phyloP scores from a whole-genome alignment of 345 rosid species.

The Lepidium africanum region DNA sequence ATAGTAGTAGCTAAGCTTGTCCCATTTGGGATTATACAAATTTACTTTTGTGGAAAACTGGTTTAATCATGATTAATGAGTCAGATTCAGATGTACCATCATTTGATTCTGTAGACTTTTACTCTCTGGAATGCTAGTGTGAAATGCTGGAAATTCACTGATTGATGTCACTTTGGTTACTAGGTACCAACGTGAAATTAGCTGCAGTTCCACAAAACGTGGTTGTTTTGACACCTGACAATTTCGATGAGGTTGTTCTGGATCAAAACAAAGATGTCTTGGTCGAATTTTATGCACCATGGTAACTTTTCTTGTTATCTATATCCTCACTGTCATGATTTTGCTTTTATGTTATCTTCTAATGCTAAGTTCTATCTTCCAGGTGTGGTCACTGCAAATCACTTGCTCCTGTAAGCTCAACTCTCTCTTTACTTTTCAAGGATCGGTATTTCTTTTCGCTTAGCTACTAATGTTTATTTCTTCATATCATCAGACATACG shows the following conservation, averaged over 20 bases:
- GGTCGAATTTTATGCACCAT: slow-evolving; percentile 98
- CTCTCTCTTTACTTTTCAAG: background rate
- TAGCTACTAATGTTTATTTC: background rate
- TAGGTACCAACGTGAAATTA: slow-evolving; percentile 90
- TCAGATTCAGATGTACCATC: background rate
- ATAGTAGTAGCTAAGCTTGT: background rate
- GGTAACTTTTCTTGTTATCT: slow-evolving; percentile 39
- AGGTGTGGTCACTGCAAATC: slow-evolving; percentile 99
- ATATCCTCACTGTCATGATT: background rate
- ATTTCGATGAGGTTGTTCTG: slow-evolving; percentile 71
- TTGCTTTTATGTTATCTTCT: slow-evolving; percentile 11
- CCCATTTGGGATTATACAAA: background rate
- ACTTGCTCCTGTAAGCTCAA: slow-evolving; percentile 84
- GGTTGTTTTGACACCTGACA: slow-evolving; percentile 66
- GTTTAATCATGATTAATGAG: background rate
- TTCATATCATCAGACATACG: slow-evolving; percentile 50
- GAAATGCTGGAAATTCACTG: background rate
- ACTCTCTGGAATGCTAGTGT: background rate
- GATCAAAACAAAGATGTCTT: slow-evolving; percentile 85
- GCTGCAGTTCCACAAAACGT: slow-evolving; percentile 71
- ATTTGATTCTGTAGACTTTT: background rate
- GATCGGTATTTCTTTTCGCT: background rate
- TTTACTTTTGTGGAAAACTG: background rate
- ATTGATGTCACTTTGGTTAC: background rate
- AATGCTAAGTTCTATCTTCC: slow-evolving; percentile 18